Percentiles rank a stretch among this genome's conserved stretches.
Conservation (phyloP, 164 flowering plant genomes). For the Malania oleifera region DNA sequence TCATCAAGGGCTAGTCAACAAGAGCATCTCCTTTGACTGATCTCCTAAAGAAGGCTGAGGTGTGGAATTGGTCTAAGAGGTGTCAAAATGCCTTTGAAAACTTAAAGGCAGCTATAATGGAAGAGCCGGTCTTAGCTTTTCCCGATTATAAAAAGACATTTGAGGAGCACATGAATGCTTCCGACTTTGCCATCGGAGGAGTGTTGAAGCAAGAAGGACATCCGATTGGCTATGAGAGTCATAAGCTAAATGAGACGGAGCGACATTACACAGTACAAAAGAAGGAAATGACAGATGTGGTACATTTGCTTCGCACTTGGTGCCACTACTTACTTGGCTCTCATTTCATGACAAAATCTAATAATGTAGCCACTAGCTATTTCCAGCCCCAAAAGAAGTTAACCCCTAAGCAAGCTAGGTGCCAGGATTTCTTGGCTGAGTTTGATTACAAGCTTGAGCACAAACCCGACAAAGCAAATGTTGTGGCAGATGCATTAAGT, state of each 20-base stretch:
- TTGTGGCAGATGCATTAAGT: background rate
- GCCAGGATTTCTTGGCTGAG: conserved; percentile 6
- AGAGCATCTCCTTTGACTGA: no score
- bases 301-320: conserved; percentile 2
- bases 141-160: background rate
- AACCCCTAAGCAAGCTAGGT: conserved; percentile 3
- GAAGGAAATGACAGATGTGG: background rate
- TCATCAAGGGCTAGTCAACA: no score
- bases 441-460: conserved; percentile 5
- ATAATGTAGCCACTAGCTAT: conserved; percentile 10
- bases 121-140: no score
- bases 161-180: conserved; percentile 2
- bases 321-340: conserved; percentile 2
- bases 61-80: no score
- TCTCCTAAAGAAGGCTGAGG: no score
- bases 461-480: background rate
- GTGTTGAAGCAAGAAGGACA: conserved; percentile 12
- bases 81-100: no score
- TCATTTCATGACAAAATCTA: background rate
- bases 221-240: background rate
- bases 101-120: no score
- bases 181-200: conserved; percentile 3
- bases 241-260: conserved; percentile 5
- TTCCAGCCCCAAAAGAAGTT: conserved; percentile 3
- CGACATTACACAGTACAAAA: background rate